Conservation (phyloP, 2,329 filamentous ascomycete species). For the Xylariaceae sp. region DNA sequence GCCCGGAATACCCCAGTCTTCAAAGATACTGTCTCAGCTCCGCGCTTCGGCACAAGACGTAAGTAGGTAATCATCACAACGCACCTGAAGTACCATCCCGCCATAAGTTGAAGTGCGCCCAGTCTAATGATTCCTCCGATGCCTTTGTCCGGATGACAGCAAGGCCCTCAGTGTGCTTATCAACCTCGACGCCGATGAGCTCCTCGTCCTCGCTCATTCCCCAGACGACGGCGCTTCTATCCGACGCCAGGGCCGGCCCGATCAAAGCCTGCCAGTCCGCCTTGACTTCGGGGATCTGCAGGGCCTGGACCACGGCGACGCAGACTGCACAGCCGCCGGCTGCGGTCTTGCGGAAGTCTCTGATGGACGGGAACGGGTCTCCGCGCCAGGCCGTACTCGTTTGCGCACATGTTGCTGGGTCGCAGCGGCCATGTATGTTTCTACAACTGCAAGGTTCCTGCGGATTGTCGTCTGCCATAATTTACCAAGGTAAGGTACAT, state of each 20-base stretch:
- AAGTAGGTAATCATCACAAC: too few relatives aligned
- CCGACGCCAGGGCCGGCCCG: neutral
- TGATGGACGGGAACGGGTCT: too few relatives aligned
- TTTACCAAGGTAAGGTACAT: too few relatives aligned
- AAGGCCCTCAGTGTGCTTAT: neutral
- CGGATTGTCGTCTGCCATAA: too few relatives aligned
- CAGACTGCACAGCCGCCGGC: conserved; percentile 4
- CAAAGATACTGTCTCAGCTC: too few relatives aligned
- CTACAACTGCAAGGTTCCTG: too few relatives aligned
- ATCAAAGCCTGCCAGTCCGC: conserved; percentile 4
- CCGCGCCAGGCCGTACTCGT: too few relatives aligned
- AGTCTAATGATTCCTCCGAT: conserved; percentile 1
- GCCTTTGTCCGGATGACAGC: conserved; percentile 5
- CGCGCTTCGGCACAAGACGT: too few relatives aligned
- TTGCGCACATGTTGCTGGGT: too few relatives aligned
- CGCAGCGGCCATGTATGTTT: too few relatives aligned
- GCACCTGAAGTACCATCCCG: neutral
- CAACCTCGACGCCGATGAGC: conserved; percentile 2
- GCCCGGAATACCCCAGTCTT: too few relatives aligned
- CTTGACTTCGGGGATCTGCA: conserved; percentile 1
- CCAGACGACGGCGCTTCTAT: too few relatives aligned
- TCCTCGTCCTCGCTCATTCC: conserved; percentile 3
- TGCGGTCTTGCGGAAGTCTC: neutral
- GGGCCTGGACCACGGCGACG: conserved; percentile 1
- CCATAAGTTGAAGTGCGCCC: conserved; percentile 10